Evolutionary conservation across 495 filamentous ascomycete species (phyloP).

Genomic region (Paragyromitra xinjiangensis): DNA sequence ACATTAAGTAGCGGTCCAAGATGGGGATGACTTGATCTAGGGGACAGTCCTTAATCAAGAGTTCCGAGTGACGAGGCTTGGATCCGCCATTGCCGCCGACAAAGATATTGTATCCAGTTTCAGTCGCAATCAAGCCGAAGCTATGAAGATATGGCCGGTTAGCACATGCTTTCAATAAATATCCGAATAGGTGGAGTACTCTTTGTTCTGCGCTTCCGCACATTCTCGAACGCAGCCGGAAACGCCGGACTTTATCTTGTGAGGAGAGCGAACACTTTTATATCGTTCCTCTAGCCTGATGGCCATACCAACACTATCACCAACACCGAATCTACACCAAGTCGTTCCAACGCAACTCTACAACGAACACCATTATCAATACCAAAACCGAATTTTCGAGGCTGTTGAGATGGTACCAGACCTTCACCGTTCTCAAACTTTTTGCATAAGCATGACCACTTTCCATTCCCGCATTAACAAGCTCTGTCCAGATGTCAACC

Average conservation of each 20-base stretch:
- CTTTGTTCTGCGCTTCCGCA: constrained; percentile 94
- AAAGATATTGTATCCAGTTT: constrained; percentile 95
- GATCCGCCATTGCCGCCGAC: constrained; percentile 94
- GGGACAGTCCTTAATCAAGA: constrained; percentile 91
- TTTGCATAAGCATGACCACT: constrained; percentile 96
- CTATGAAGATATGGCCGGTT: constrained; percentile 1
- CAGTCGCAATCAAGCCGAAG: constrained; percentile 92
- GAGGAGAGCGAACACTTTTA: constrained; percentile 87
- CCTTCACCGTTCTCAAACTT: constrained; percentile 86
- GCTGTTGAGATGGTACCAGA: constrained; percentile 37
- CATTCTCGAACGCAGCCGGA: constrained; percentile 94
- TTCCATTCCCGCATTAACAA: constrained; percentile 93
- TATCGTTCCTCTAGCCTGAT: constrained; percentile 92
- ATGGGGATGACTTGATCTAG: constrained; percentile 85
- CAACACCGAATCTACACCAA: constrained; percentile 93
- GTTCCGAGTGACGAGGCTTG: constrained; percentile 82
- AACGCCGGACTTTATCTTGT: constrained; percentile 95
- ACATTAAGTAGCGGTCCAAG: constrained; percentile 90
- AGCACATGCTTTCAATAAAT: background rate
- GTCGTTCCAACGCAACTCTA: constrained; percentile 90
- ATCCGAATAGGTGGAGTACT: constrained; percentile 64
- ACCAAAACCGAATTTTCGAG: background rate
- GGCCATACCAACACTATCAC: constrained; percentile 97
- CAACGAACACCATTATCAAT: background rate
- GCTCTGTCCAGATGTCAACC: constrained; percentile 83